phyloP scores from a whole-genome alignment of 1,284 basidiomycete genomes.

The Ceratorhiza oryzae-sativae region DNA sequence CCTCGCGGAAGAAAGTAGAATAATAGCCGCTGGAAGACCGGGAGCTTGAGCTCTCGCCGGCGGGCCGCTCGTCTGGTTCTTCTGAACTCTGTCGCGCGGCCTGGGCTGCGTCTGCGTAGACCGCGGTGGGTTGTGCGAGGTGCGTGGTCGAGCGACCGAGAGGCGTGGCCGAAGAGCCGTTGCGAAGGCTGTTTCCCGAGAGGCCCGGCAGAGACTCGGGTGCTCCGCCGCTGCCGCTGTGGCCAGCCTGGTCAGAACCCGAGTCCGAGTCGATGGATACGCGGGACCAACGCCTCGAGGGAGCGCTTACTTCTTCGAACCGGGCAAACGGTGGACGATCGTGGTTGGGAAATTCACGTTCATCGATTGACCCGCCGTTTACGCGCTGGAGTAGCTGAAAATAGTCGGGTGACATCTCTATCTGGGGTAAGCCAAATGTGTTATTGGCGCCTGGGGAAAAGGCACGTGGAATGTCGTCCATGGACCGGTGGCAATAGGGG shows the following conservation, averaged over 20 bases:
- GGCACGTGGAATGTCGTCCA: constrained; percentile 48
- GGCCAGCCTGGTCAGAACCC: neutral
- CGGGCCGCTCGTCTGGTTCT: constrained; percentile 40
- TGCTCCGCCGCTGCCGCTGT: neutral
- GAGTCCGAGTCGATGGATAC: constrained; percentile 35
- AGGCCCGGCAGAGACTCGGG: constrained; percentile 10
- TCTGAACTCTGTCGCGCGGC: constrained; percentile 15
- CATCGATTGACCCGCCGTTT: constrained; percentile 14
- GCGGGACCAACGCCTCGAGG: constrained; percentile 25
- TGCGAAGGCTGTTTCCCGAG: constrained; percentile 13
- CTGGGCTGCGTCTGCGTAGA: neutral
- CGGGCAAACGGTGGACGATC: constrained; percentile 12
- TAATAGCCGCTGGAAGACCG: constrained; percentile 47
- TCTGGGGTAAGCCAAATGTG: constrained; percentile 27
- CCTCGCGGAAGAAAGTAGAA: constrained; percentile 56
- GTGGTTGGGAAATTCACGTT: neutral
- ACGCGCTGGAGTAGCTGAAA: constrained; percentile 64
- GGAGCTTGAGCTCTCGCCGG: constrained; percentile 7
- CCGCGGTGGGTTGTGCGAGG: neutral
- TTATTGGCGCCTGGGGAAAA: constrained; percentile 1
- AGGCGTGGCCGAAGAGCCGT: constrained; percentile 11
- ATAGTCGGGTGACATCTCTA: constrained; percentile 62
- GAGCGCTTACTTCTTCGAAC: constrained; percentile 13
- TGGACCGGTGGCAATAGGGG: constrained; percentile 72
- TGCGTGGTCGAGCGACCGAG: constrained; percentile 18